phyloP scores from a whole-genome alignment of 2,329 filamentous ascomycete species.

The Volutella citrinella region DNA sequence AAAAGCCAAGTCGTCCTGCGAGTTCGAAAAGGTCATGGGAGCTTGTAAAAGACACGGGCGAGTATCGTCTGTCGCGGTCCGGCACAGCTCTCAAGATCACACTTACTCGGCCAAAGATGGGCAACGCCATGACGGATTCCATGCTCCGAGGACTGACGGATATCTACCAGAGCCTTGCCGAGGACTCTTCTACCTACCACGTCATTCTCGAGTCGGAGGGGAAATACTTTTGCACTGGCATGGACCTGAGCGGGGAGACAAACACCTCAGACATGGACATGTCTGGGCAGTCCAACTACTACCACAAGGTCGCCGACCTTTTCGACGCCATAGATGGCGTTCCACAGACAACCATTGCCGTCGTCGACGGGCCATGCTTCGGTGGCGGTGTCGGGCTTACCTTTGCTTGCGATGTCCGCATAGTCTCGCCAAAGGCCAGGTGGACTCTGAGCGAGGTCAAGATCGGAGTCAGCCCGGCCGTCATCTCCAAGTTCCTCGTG shows the following conservation, averaged over 20 bases:
- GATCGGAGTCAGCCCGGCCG: slow-evolving; percentile 11
- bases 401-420: slow-evolving; percentile 11
- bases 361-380: slow-evolving; percentile 9
- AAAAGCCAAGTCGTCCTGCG: not conserved
- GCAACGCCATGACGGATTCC: slow-evolving; percentile 5
- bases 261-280: slow-evolving; percentile 3
- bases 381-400: slow-evolving; percentile 9
- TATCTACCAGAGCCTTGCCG: not conserved
- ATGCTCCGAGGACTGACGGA: slow-evolving; percentile 5
- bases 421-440: slow-evolving; percentile 3
- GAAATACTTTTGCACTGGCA: slow-evolving; percentile 12
- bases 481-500: slow-evolving; percentile 12
- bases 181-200: slow-evolving; percentile 7
- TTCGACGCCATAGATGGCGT: slow-evolving; percentile 7
- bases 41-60: slow-evolving; percentile 1
- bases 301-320: slow-evolving; percentile 4
- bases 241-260: slow-evolving; percentile 11
- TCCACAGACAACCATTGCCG: slow-evolving; percentile 10
- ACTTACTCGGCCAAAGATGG: slow-evolving; percentile 4
- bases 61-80: slow-evolving; percentile 4
- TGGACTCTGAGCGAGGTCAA: slow-evolving; percentile 12
- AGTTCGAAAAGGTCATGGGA: slow-evolving; percentile 1
- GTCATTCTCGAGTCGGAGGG: slow-evolving; percentile 8
- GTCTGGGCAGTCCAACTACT: slow-evolving; percentile 5
- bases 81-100: slow-evolving; percentile 6